Evolutionary conservation across 2,329 filamentous ascomycete species (phyloP).

Genomic region (Cladosporium sp.): DNA sequence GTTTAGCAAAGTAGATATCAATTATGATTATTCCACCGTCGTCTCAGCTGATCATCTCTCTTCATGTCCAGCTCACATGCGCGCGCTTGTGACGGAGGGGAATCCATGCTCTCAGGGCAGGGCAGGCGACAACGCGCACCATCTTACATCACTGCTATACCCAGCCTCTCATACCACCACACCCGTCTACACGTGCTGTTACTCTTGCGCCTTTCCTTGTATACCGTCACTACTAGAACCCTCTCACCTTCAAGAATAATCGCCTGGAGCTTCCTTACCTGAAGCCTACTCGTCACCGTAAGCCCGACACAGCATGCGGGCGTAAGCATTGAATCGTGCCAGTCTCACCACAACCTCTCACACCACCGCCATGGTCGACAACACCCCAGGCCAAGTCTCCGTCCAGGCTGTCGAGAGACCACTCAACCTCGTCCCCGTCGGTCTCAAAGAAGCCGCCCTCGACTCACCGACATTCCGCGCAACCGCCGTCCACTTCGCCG

Average conservation of each 20-base stretch:
- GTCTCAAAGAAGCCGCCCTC: constrained; percentile 89
- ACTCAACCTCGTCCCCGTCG: constrained; percentile 65
- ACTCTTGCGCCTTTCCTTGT: not conserved
- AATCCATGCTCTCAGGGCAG: not conserved
- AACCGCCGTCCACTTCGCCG: constrained; percentile 79
- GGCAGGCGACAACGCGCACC: not conserved
- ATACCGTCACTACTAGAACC: not conserved
- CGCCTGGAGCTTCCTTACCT: not conserved
- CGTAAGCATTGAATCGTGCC: not conserved
- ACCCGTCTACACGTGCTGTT: not conserved
- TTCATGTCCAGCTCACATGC: not conserved
- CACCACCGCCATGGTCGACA: constrained; percentile 9
- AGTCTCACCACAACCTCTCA: not conserved
- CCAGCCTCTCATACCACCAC: not conserved
- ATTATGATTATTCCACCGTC: not conserved
- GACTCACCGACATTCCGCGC: constrained; percentile 96
- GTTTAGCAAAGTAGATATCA: not conserved
- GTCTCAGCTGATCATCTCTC: not conserved
- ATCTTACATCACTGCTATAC: not conserved
- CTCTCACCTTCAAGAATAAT: not conserved
- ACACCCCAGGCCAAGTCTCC: constrained; percentile 2
- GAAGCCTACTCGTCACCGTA: not conserved
- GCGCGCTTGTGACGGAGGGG: not conserved
- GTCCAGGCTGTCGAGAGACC: constrained; percentile 24
- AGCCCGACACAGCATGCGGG: constrained; percentile 3